phyloP scores from a whole-genome alignment of 2,329 filamentous ascomycete genomes.

The Arthroderma sp. region DNA sequence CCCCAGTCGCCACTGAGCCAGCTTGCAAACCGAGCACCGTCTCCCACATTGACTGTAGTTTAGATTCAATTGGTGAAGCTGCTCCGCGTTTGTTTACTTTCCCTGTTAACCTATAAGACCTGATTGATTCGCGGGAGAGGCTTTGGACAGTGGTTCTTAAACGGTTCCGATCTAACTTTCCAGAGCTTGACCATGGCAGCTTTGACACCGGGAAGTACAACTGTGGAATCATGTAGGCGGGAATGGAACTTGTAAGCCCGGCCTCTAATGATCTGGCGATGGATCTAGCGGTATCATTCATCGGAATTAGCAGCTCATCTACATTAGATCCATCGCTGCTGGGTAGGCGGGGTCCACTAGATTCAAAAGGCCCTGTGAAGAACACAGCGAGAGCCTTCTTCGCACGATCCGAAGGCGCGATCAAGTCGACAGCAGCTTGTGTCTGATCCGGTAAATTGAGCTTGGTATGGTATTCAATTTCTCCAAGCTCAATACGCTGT shows the following conservation, averaged over 20 bases:
- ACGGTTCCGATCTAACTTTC: constrained; percentile 22
- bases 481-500: constrained; percentile 20
- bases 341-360: not conserved
- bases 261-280: constrained; percentile 8
- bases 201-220: constrained; percentile 23
- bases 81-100: constrained; percentile 2
- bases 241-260: constrained; percentile 11
- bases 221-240: constrained; percentile 26
- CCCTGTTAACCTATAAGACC: constrained; percentile 6
- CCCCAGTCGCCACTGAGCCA: constrained; percentile 7
- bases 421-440: constrained; percentile 9
- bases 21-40: constrained; percentile 4
- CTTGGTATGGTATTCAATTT: constrained; percentile 16
- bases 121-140: constrained; percentile 8
- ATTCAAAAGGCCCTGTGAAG: constrained; percentile 3
- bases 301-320: constrained; percentile 9
- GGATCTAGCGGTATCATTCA: constrained; percentile 7
- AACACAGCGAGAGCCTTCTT: constrained; percentile 10
- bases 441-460: constrained; percentile 6
- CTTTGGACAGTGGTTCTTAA: constrained; percentile 17
- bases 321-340: constrained; percentile 7
- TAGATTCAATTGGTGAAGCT: constrained; percentile 5
- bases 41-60: constrained; percentile 9
- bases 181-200: constrained; percentile 27
- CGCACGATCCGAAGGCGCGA: constrained; percentile 7